Evolutionary conservation across 2,329 filamentous ascomycete species (phyloP), one percentile per base, ranked within the genome.

Genomic region (Harringtonia lauricola): DNA sequence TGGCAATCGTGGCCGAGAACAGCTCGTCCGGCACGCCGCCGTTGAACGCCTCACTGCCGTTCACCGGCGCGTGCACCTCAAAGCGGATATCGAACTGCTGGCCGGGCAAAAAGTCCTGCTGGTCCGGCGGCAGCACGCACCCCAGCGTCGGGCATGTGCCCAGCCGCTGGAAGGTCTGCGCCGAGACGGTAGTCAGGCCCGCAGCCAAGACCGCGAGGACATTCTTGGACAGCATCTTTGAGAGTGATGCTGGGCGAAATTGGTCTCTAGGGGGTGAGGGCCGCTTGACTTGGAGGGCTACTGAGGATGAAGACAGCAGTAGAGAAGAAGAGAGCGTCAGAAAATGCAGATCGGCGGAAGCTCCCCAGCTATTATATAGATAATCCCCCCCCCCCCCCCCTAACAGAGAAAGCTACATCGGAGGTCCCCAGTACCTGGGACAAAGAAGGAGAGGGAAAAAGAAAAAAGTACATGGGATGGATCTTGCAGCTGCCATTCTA

Each of bases 61-160:
- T 47, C 8, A 42, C 31, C 7, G 85, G 85, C 10, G 84, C 83
- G 58, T 90, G 85, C 26, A 92, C 76, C 35, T 47, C 44, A 15
- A 49, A 46, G 21, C 44, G 44, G 26, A 44, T 37, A 43, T 55
- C 55, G 24, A 60, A 53, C 37, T 52, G 52, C 39, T 52, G 50
- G 54, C 59, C 86, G 6, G 86, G 80, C 2, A 94, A 72, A 64
- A 92, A 92, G 55, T 92, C 86, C 26, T 82, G 79, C 65, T 77
- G 73, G 51, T 80, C 75, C 1, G 76, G 76, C 14, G 76, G 76
- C 14, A 80, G 62, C 38, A 80, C 63, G 52, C 76, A 79, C 49
- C 76, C 76, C 18, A 80, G 66, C 30, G 65, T 65, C 10, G 74
- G 74, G 56, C 76, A 80, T 22, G 70, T 70, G 48, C 76, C 76